These are phyloP conservation scores for Telfairia occidentalis DNA, from an alignment of 331 rosid species.

Conservation along the genomic window DNA sequence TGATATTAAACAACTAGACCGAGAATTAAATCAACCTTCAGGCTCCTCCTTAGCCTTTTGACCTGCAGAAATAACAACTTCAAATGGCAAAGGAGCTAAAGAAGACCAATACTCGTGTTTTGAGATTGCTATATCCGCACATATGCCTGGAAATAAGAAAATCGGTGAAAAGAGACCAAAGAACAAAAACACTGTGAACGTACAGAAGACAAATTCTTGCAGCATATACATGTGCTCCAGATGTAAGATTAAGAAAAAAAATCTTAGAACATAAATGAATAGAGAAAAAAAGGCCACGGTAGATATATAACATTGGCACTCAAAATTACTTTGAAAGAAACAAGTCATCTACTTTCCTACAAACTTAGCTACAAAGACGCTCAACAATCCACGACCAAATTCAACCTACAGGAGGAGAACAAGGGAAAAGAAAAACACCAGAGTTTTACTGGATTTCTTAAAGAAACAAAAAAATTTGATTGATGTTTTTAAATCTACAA, in stretches of 20 bases:
- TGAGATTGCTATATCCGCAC: slow-evolving; percentile 66
- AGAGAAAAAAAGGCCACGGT: neutral
- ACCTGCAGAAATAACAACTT: slow-evolving; percentile 88
- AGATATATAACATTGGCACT: neutral
- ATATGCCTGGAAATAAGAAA: slow-evolving; percentile 49
- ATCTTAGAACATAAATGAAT: neutral
- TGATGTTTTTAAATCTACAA: neutral
- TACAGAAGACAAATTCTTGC: neutral
- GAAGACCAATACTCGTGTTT: slow-evolving; percentile 96
- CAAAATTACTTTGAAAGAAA: neutral
- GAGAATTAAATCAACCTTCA: slow-evolving; percentile 37
- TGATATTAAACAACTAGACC: neutral
- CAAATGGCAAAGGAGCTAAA: slow-evolving; percentile 92
- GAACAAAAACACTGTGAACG: neutral
- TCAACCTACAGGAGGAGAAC: neutral
- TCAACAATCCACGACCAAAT: neutral
- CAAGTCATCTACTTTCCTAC: neutral
- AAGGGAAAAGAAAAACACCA: neutral
- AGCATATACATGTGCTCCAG: neutral
- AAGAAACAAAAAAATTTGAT: neutral
- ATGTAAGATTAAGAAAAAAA: neutral
- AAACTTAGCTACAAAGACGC: neutral
- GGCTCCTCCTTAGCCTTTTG: slow-evolving; percentile 97
- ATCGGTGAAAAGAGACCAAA: slow-evolving; percentile 4
- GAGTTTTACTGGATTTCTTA: neutral